Conservation (phyloP, 495 filamentous ascomycete genomes). For the Xylaria intraflava region DNA sequence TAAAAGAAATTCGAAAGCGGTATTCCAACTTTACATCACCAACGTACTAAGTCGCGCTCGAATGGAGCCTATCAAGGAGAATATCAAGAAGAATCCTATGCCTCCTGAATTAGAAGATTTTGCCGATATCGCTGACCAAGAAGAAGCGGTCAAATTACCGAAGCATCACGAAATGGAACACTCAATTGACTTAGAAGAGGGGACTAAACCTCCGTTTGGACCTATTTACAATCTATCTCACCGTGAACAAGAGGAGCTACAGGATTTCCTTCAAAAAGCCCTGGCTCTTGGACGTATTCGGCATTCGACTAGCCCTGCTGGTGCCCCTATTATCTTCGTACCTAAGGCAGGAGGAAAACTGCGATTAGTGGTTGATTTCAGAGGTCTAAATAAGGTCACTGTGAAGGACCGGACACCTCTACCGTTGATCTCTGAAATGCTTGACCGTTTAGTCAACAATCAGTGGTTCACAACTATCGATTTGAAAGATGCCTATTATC, state of each 20-base stretch:
- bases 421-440: not conserved
- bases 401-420: too few relatives aligned
- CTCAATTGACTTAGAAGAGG: not conserved
- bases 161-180: not conserved
- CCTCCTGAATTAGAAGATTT: not conserved
- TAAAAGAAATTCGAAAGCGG: not conserved
- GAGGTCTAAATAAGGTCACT: too few relatives aligned
- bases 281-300: not conserved
- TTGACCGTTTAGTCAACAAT: not conserved
- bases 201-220: not conserved
- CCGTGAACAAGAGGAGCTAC: not conserved
- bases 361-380: not conserved
- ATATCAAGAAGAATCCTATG: not conserved
- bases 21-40: not conserved
- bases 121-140: not conserved
- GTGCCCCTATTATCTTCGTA: not conserved
- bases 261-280: not conserved
- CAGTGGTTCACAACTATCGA: not conserved
- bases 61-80: not conserved
- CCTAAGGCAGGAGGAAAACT: not conserved
- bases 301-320: not conserved
- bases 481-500: not conserved
- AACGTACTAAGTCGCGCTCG: not conserved
- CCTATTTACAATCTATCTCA: not conserved
- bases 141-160: not conserved